Conservation (phyloP, 768 basidiomycete species). For the Kwoniella shandongensis region DNA sequence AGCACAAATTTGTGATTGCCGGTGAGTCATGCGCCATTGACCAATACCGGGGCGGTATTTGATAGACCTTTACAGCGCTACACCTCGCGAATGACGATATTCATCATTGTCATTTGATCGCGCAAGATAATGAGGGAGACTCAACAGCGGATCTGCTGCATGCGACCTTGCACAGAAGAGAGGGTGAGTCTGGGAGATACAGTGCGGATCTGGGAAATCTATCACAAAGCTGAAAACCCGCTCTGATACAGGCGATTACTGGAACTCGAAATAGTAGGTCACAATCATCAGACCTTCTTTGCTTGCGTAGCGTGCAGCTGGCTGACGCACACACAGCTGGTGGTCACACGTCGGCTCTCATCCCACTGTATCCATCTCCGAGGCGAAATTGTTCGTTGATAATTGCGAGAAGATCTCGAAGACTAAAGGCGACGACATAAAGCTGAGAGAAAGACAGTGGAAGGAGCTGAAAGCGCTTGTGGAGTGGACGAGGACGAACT, state of each 20-base stretch:
- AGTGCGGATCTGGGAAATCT: background rate
- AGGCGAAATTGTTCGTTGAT: constrained; percentile 46
- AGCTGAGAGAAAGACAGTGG: constrained; percentile 43
- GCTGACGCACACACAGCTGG: constrained; percentile 32
- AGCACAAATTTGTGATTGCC: constrained; percentile 39
- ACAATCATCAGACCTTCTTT: background rate
- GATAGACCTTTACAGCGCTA: constrained; percentile 26
- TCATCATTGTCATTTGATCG: constrained; percentile 42
- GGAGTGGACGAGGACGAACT: constrained; percentile 46
- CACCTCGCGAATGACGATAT: constrained; percentile 53
- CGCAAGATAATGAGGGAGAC: constrained; percentile 49
- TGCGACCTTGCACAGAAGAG: constrained; percentile 48
- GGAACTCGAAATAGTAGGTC: constrained; percentile 52
- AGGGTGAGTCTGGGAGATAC: constrained; percentile 33
- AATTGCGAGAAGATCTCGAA: constrained; percentile 35
- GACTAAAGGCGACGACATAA: constrained; percentile 16
- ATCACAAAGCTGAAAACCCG: background rate
- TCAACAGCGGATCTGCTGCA: constrained; percentile 48
- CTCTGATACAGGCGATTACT: constrained; percentile 41
- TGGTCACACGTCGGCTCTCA: constrained; percentile 41
- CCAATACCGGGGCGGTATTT: background rate
- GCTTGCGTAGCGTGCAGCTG: background rate
- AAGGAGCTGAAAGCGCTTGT: constrained; percentile 45
- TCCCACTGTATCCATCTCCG: constrained; percentile 29
- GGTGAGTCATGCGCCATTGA: constrained; percentile 35